A percentile compares a stretch with the other conserved stretches of the same genome.
Evolutionary conservation across 2,329 filamentous ascomycete genomes (phyloP).

Genomic region (Daldinia sp.): DNA sequence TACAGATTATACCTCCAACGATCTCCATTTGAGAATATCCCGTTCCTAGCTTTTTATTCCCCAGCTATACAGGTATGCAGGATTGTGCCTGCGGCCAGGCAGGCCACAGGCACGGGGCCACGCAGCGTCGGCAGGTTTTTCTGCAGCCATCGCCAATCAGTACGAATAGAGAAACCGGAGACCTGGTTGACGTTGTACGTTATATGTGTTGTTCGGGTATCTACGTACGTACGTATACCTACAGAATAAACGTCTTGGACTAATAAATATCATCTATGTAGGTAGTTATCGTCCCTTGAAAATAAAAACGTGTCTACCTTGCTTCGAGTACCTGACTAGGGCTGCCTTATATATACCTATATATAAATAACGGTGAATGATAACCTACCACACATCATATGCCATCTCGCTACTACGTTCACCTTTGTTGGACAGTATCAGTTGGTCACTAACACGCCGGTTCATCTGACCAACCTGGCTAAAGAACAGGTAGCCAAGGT

Average conservation of each 20-base stretch:
- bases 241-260: not conserved
- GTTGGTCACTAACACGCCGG: slow-evolving; percentile 22
- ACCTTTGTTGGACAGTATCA: slow-evolving; percentile 11
- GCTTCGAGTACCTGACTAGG: too few species aligned
- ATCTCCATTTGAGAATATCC: not conserved
- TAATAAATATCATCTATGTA: not conserved
- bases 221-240: not conserved
- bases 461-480: slow-evolving; percentile 26
- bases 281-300: too few species aligned
- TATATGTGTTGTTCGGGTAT: not conserved
- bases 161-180: slow-evolving; percentile 8
- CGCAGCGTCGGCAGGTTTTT: slow-evolving; percentile 24
- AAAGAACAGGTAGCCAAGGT: slow-evolving; percentile 1
- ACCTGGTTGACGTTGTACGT: slow-evolving; percentile 1
- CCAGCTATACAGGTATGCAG: not conserved
- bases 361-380: not conserved
- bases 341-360: too few species aligned
- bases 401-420: not conserved
- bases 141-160: slow-evolving; percentile 18
- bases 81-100: slow-evolving; percentile 6
- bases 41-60: not conserved
- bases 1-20: too few species aligned
- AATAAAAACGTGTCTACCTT: not conserved
- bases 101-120: slow-evolving; percentile 36
- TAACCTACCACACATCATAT: slow-evolving; percentile 6